Base-by-base conservation (phyloP, 768 basidiomycete species). In the Russula sp. region DNA sequence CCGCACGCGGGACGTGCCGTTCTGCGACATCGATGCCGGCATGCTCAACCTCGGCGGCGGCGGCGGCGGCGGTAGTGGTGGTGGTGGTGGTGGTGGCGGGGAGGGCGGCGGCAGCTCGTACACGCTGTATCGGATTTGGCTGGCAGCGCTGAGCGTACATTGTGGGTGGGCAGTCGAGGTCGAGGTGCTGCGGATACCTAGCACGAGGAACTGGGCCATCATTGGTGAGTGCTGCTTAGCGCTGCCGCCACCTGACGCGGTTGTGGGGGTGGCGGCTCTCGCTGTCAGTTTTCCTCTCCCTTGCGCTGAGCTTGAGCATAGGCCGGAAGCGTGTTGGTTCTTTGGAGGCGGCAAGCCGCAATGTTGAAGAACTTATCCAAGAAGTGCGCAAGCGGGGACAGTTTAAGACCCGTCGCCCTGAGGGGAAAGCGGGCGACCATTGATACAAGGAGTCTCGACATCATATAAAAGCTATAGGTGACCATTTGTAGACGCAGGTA, bases 171-270 rank as follows among this genome's bases (percentile, higher is more conserved):
- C 82, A 62, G 78, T 93, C 13, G 95, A 97, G 72, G 84, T 84
- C 58, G 96, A 98, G 73, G 82, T 77, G 29, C 72, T 98, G 66
- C 78, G 96, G 62, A 95, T 98, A 13, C 95, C 95, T 1, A 93
- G 90, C 71, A 97, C 96, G 43, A 81, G 93, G 61, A 93, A 93
- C 69, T 97, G 94, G 93, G 90, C 88, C 0, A 80, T 97, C 54
- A 74, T 96, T 35, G 94, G 95, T 93, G 55, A 41, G 57, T 61
- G 7, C 14, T 45, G 22, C 11, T 13, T 29, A 29, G 22, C 2
- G 14, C 25, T 29, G 25, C 25, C 25, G 25, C 25, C 25, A 29
- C 25, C 25, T 29, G 2, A 29, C 25, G 25, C 25, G 25, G 25
- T 29, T 1, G 25, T 29, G 25, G 25, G 1, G 29, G 18, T 18